These are phyloP conservation scores for Golubevia pallescens DNA, from an alignment of 1,284 basidiomycete genomes.

Conservation along the genomic window DNA sequence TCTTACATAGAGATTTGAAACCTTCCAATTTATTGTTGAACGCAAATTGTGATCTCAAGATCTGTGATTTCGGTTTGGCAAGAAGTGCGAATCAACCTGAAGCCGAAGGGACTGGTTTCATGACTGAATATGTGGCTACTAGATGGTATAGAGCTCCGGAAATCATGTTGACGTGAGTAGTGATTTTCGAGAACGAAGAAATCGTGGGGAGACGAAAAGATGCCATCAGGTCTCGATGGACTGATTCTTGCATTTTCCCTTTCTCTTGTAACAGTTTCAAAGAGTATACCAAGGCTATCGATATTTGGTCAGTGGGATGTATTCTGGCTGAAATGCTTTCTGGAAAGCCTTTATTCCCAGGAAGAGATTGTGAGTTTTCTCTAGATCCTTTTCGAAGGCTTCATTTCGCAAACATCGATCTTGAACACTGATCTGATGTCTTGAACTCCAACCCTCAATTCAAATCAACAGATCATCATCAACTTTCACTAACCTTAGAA, in stretches of 20 bases:
- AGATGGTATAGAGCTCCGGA: slow-evolving; percentile 63
- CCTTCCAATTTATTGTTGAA: slow-evolving; percentile 57
- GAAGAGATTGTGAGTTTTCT: slow-evolving; percentile 64
- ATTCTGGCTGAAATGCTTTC: slow-evolving; percentile 91
- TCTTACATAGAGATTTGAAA: slow-evolving; percentile 61
- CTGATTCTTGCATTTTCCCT: not conserved
- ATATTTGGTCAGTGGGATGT: slow-evolving; percentile 86
- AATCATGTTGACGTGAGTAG: slow-evolving; percentile 56
- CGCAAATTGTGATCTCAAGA: slow-evolving; percentile 61
- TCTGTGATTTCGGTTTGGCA: slow-evolving; percentile 64
- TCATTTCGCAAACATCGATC: not conserved
- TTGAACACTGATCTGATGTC: no score
- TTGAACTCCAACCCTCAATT: no score
- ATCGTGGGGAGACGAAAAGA: not conserved
- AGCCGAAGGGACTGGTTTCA: slow-evolving; percentile 57
- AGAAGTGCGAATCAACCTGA: slow-evolving; percentile 56
- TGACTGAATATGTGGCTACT: slow-evolving; percentile 65
- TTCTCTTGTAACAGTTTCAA: slow-evolving; percentile 35
- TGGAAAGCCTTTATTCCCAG: slow-evolving; percentile 87
- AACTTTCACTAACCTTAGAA: slow-evolving; percentile 71
- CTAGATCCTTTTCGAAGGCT: not conserved
- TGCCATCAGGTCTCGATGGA: not conserved
- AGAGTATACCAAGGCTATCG: slow-evolving; percentile 64
- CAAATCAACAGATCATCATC: slow-evolving; percentile 66
- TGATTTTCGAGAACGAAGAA: not conserved